Percentiles rank a stretch among this genome's conserved stretches.
phyloP scores from a whole-genome alignment of 495 filamentous ascomycete species.

The Neurospora sp. region DNA sequence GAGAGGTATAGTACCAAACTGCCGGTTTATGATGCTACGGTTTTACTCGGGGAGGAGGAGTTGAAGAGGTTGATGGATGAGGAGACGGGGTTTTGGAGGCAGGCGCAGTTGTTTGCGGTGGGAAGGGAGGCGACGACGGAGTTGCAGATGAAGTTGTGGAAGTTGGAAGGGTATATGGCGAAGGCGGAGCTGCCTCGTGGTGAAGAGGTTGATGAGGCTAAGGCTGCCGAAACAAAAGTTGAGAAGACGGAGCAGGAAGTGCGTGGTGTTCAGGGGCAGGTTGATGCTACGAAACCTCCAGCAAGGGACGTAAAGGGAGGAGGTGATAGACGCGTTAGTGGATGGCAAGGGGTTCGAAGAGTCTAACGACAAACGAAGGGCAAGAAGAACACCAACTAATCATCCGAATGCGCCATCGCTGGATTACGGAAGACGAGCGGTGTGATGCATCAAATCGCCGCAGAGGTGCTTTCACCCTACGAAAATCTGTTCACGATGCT shows the following conservation, averaged over 20 bases:
- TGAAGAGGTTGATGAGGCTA: background rate
- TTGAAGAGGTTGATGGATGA: slow-evolving; percentile 18
- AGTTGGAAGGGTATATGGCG: slow-evolving; percentile 50
- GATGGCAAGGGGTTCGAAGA: background rate
- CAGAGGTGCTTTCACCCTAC: background rate
- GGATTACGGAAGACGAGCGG: background rate
- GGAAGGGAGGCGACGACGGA: slow-evolving; percentile 34
- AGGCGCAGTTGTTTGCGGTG: slow-evolving; percentile 32
- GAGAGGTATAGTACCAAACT: slow-evolving; percentile 13
- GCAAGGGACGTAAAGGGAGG: background rate
- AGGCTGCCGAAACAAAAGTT: background rate
- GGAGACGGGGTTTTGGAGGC: slow-evolving; percentile 14
- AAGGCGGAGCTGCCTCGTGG: background rate
- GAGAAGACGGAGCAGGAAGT: background rate
- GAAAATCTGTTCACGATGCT: background rate
- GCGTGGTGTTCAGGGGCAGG: background rate
- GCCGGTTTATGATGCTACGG: slow-evolving; percentile 32
- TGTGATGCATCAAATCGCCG: background rate
- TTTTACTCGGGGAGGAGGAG: slow-evolving; percentile 29
- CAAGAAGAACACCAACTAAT: background rate
- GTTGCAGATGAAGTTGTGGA: slow-evolving; percentile 54
- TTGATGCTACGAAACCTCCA: background rate
- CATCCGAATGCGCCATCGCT: background rate
- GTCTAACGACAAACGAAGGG: background rate
- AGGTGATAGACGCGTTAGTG: background rate